These are phyloP conservation scores for Skeletonema potamos DNA, from an alignment of 108 stramenopile species.

Conservation along the genomic window DNA sequence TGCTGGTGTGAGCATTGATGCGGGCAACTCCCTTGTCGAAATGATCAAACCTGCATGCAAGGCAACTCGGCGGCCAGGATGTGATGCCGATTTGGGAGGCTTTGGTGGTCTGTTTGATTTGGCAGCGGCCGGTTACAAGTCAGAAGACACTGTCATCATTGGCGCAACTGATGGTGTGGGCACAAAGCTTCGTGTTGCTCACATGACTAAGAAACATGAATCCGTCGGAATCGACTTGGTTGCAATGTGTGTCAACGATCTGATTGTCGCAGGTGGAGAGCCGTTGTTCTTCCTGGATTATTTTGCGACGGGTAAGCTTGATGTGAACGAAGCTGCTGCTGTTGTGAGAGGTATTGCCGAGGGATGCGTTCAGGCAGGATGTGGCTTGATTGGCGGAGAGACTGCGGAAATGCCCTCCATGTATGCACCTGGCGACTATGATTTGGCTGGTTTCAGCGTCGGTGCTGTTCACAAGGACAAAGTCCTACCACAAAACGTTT, in stretches of 20 bases:
- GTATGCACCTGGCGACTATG: conserved; percentile 97
- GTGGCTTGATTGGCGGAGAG: conserved; percentile 97
- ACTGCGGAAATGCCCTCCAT: conserved; percentile 99
- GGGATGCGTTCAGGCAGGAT: conserved; percentile 92
- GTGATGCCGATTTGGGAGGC: conserved; percentile 95
- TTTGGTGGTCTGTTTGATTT: conserved; percentile 97
- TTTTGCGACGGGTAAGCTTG: conserved; percentile 94
- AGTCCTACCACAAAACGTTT: conserved; percentile 83
- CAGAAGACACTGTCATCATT: conserved; percentile 91
- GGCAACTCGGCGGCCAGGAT: conserved; percentile 88
- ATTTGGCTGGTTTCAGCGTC: conserved; percentile 96
- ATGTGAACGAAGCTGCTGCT: conserved; percentile 86
- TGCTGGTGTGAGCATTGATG: conserved; percentile 97
- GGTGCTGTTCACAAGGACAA: conserved; percentile 89
- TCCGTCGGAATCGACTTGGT: conserved; percentile 95
- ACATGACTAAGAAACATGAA: conserved; percentile 77
- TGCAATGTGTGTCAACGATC: conserved; percentile 99
- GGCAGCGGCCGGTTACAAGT: conserved; percentile 89
- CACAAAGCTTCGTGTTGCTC: conserved; percentile 95
- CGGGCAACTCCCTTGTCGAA: conserved; percentile 94
- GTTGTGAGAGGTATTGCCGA: conserved; percentile 96
- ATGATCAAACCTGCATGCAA: conserved; percentile 95
- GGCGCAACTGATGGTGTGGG: conserved; percentile 98
- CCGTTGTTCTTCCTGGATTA: conserved; percentile 99
- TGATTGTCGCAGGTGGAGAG: conserved; percentile 95